phyloP scores from a whole-genome alignment of 257 asterid genomes.

The Solanum habrochaites region DNA sequence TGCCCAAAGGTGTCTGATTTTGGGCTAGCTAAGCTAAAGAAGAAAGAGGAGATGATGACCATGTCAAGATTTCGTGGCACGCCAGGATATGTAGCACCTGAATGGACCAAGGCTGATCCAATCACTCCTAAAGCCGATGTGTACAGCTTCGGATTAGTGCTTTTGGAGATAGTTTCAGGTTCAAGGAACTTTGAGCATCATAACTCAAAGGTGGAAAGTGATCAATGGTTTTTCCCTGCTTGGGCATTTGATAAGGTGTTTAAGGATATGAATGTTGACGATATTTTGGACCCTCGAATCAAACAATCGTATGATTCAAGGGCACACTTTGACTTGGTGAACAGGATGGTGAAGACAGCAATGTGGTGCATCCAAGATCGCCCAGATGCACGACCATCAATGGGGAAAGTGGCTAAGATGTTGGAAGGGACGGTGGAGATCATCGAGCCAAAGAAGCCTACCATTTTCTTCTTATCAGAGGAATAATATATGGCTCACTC shows the following conservation, averaged over 20 bases:
- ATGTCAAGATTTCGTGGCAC: slow-evolving; percentile 64
- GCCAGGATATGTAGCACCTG: slow-evolving; percentile 81
- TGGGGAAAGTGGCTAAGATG: slow-evolving; percentile 96
- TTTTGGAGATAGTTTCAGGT: slow-evolving; percentile 71
- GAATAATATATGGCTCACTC: neutral
- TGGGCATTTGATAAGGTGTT: slow-evolving; percentile 82
- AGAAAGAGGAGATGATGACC: slow-evolving; percentile 59
- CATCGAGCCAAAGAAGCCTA: slow-evolving; percentile 55
- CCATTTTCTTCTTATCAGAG: slow-evolving; percentile 41
- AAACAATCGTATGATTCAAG: slow-evolving; percentile 41
- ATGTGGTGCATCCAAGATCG: slow-evolving; percentile 84
- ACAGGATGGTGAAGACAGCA: slow-evolving; percentile 79
- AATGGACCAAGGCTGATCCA: slow-evolving; percentile 55
- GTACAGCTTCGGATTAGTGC: slow-evolving; percentile 69
- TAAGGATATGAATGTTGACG: slow-evolving; percentile 62
- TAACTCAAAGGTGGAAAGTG: slow-evolving; percentile 44
- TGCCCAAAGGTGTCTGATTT: slow-evolving; percentile 93
- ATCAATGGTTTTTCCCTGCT: slow-evolving; percentile 63
- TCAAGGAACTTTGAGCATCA: slow-evolving; percentile 39
- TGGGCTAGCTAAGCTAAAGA: slow-evolving; percentile 72
- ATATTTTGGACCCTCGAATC: slow-evolving; percentile 48
- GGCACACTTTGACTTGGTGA: slow-evolving; percentile 54
- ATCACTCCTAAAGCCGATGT: slow-evolving; percentile 84
- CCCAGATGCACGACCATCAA: slow-evolving; percentile 66
- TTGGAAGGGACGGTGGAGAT: slow-evolving; percentile 83